These are phyloP conservation scores for Nakazawaea wickerhamii DNA, from an alignment of 805 yeast genomes.

Conservation along the genomic window DNA sequence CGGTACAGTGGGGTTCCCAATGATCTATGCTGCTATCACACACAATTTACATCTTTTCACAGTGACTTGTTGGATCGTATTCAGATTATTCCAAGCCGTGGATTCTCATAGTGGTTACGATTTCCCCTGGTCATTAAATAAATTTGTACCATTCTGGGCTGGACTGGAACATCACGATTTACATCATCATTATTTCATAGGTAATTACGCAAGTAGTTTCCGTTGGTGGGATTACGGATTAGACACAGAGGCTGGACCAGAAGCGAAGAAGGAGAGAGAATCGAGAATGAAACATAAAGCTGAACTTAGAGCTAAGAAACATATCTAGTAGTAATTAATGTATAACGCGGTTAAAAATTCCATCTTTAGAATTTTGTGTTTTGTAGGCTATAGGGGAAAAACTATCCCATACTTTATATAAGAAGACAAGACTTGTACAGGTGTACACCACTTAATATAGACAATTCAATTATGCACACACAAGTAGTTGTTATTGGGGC, in stretches of 20 bases:
- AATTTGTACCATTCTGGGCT: conserved; percentile 58
- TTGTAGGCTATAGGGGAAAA: not conserved
- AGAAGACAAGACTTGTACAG: too few species aligned
- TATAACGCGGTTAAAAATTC: not conserved
- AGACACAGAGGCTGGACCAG: conserved; percentile 53
- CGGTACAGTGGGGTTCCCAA: conserved; percentile 58
- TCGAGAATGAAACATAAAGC: conserved; percentile 35
- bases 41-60: conserved; percentile 48
- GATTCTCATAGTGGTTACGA: conserved; percentile 60
- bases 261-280: conserved; percentile 44
- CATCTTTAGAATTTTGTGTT: not conserved
- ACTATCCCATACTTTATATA: too few species aligned
- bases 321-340: not conserved
- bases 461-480: not conserved
- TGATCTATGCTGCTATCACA: conserved; percentile 44
- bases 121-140: conserved; percentile 55
- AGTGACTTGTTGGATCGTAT: conserved; percentile 44
- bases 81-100: conserved; percentile 53
- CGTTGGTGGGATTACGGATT: conserved; percentile 52
- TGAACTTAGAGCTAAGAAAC: conserved; percentile 25
- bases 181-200: conserved; percentile 56
- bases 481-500: conserved; percentile 46
- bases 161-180: conserved; percentile 61
- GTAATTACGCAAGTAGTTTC: conserved; percentile 52
- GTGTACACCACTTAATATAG: not conserved